Evolutionary conservation across 441 rosid genomes (phyloP), one percentile per base, ranked within the genome.

Genomic region (Erodium trifolium): DNA sequence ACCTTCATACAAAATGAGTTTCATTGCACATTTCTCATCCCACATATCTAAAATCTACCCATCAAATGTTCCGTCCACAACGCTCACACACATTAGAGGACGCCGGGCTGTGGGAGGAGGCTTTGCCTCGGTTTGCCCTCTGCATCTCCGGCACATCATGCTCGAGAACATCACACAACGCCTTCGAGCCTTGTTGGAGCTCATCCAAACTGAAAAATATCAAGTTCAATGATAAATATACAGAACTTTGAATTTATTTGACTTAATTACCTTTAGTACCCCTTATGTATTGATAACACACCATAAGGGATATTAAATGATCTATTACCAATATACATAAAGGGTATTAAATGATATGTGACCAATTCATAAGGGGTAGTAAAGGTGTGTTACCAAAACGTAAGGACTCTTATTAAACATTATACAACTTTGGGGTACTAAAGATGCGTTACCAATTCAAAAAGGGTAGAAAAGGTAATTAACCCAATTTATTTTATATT

Each of bases 91-190:
- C 70, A 9, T 76, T 68, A 49, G 90, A 59, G 67, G 83, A 65
- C 19, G 83, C 13, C 6, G 77, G 18, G 6, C 9, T 17, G 8
- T 53, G 68, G 34, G 90, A 68, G 39, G 49, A 43, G 11, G 71
- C 41, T 68, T 78, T 78, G 51, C 71, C 81, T 1, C 86, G 79
- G 75, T 82, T 86, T 59, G 59, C 68, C 78, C 78, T 78, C 67
- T 4, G 73, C 83, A 93, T 71, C 19, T 75, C 77, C 2, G 90
- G 86, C 67, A 93, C 72, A 80, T 93, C 99, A 23, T 79, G 75
- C 65, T 87, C 93, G 76, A 91, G 84, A 70, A 93, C 97, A 71
- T 89, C 91, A 1, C 34, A 79, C 70, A 93, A 84, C 19, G 86
- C 89, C 80, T 82, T 86, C 8, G 85, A 78, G n/a, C 89, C 97